Conservation (phyloP, 2,329 filamentous ascomycete species). For the Phialemonium atrogriseum region DNA sequence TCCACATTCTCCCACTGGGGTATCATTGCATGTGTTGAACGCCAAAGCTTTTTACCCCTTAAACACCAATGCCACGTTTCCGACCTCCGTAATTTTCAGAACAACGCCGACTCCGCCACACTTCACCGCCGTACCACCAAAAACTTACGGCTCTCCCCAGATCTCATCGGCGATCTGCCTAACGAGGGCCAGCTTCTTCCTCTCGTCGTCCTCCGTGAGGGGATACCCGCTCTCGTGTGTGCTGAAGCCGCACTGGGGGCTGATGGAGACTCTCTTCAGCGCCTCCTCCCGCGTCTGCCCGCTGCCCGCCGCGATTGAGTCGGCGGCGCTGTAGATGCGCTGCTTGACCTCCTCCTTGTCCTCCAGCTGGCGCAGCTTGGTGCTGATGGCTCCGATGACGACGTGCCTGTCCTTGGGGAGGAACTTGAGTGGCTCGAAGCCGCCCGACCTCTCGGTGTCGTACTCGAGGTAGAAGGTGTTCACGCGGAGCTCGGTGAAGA, state of each 20-base stretch:
- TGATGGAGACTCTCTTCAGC: constrained; percentile 58
- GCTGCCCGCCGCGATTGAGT: constrained; percentile 61
- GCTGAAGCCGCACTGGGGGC: constrained; percentile 67
- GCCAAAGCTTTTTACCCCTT: constrained; percentile 4
- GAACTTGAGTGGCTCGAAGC: constrained; percentile 56
- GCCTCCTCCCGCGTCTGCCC: constrained; percentile 58
- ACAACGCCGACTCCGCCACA: too few species aligned
- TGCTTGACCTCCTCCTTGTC: constrained; percentile 56
- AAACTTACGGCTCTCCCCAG: constrained; percentile 49
- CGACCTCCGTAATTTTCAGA: too few species aligned
- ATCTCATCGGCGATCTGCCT: constrained; percentile 65
- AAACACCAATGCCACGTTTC: too few species aligned
- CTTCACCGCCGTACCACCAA: too few species aligned
- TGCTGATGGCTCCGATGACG: constrained; percentile 55
- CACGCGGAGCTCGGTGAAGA: constrained; percentile 54
- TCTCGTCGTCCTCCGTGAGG: constrained; percentile 61
- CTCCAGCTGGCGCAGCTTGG: constrained; percentile 54
- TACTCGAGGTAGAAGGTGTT: constrained; percentile 65
- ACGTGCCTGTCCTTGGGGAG: constrained; percentile 55
- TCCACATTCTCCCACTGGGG: too few species aligned
- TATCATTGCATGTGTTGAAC: too few species aligned
- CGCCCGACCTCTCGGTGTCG: constrained; percentile 55
- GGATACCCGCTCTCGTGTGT: constrained; percentile 68
- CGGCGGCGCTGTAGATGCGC: constrained; percentile 51
- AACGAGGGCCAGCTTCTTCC: constrained; percentile 63